Evolutionary conservation across 805 yeast genomes (phyloP), one percentile per base, ranked within the genome.

Genomic region (Candida hispaniensis): DNA sequence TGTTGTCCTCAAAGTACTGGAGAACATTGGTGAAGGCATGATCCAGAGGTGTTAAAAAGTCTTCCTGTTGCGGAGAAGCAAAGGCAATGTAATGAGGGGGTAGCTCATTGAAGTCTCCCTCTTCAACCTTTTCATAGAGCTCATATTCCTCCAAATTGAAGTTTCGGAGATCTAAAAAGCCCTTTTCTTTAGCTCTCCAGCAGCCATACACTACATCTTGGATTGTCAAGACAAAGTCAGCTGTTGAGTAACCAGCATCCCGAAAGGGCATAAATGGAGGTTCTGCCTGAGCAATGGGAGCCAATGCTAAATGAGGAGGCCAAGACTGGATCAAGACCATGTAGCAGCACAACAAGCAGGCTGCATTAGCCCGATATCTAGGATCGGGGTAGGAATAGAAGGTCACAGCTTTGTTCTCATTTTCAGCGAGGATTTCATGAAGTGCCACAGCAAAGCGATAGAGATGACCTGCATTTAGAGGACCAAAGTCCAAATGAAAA

Each of bases 261-360:
- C 98, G 67, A 59, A 86, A 91, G 1, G 86, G 79, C 79, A 80
- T 86, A 45, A 88, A 77, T 5, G 97, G 96, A 2, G 94, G 94
- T 32, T 79, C 85, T 5, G 76, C 72, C 56, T 91, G 97, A 1
- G 91, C 73, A 36, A 91, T 71, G 1, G 98, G 98, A 41, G 93
- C 96, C 44, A 91, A 60, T 0, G 86, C 98, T 56, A 91, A 91
- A 57, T 91, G 98, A 0, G 98, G 98, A 1, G 96, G 83, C 98
- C 98, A 91, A 9, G 83, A 77, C 54, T 91, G 98, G 11, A 91
- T 88, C 38, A 91, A 60, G 1, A 91, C 62, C 96, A 91, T 85
- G 58, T 91, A 91, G 50, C 96, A 83, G 45, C 94, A 82, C 34
- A 91, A 63, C 43, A 91, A 64, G 56, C 97, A 85, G 4, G 97